These are phyloP conservation scores for Kwoniella europaea DNA, from an alignment of 768 basidiomycete genomes.

Conservation along the genomic window DNA sequence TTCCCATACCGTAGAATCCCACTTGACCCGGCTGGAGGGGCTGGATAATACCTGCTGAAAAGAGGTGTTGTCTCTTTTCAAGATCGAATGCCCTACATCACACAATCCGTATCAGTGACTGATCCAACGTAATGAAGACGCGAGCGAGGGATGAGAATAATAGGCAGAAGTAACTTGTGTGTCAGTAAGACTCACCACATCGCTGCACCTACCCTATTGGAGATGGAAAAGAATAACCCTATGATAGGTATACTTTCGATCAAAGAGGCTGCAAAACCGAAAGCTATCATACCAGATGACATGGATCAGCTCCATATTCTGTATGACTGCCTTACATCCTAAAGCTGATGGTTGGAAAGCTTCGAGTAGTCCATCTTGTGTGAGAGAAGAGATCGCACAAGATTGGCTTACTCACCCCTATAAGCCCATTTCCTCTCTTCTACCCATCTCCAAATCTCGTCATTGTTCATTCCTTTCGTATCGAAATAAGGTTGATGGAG, in stretches of 20 bases:
- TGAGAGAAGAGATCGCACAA: no score
- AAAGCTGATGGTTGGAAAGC: no score
- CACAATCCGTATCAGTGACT: background rate
- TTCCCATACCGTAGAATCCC: conserved; percentile 48
- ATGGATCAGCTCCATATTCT: no score
- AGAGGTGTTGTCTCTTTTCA: conserved; percentile 61
- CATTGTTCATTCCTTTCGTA: conserved; percentile 76
- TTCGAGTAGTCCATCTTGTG: no score
- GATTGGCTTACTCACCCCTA: conserved; percentile 62
- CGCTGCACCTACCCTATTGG: conserved; percentile 86
- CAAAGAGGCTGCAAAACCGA: conserved; percentile 82
- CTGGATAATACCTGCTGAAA: conserved; percentile 56
- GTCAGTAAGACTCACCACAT: conserved; percentile 68
- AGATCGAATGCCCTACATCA: conserved; percentile 56
- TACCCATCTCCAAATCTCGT: conserved; percentile 74
- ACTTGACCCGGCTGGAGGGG: conserved; percentile 52
- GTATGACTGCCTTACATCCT: no score
- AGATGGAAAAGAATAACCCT: conserved; percentile 79
- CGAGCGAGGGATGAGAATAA: no score
- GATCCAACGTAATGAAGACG: background rate
- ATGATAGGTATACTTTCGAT: conserved; percentile 80
- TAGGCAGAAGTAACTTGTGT: no score
- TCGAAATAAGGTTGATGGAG: conserved; percentile 72
- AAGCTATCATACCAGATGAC: conserved; percentile 62
- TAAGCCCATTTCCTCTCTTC: conserved; percentile 93